Evolutionary conservation across 2,329 filamentous ascomycete genomes (phyloP), one percentile per base, ranked within the genome.

Genomic region (Magnaporthiopsis poae): DNA sequence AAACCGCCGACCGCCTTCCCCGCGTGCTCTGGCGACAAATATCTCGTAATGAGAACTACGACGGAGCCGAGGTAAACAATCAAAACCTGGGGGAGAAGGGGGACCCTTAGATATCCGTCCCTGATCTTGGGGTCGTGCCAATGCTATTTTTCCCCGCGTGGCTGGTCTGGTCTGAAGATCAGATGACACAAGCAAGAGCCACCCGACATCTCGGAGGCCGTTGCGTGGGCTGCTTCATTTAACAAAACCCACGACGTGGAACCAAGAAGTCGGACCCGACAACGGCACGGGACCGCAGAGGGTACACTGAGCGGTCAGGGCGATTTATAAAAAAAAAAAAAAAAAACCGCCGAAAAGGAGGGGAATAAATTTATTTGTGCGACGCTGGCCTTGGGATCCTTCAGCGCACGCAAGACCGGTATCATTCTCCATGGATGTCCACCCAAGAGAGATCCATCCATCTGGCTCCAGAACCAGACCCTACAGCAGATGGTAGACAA

Each of bases 291-390:
- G 61, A 62, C 61, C 61, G 18, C 8, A 52, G 5, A 52, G 11
- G 2, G 12, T 3, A 36, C 3, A 36, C 39, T 21, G 15, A 52
- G 39, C 5, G 11, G 5, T 21, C 39, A 21, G 15, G 56, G 5
- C n/a, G 11, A 61, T 31, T 62, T 62, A 31, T 62, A 62, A 31
- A 31, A n/a, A n/a, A n/a, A n/a, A n/a, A n/a, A n/a, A n/a, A n/a
- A n/a, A n/a, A n/a, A 62, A 18, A 2, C 31, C 31, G 3, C 61
- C 15, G 27, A 31, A 35, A 62, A 36, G 29, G 29, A 35, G 60
- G 60, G 60, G 15, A 61, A 25, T 31, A 18, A 25, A 31, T 61
- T 31, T 61, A 31, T 61, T 31, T 33, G 27, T 31, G 60, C 15
- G 33, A 61, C n/a, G 60, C 29, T 25, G n/a, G 18, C 9, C 56